Conservation (phyloP, 257 asterid species). For the Plantago elongata region DNA sequence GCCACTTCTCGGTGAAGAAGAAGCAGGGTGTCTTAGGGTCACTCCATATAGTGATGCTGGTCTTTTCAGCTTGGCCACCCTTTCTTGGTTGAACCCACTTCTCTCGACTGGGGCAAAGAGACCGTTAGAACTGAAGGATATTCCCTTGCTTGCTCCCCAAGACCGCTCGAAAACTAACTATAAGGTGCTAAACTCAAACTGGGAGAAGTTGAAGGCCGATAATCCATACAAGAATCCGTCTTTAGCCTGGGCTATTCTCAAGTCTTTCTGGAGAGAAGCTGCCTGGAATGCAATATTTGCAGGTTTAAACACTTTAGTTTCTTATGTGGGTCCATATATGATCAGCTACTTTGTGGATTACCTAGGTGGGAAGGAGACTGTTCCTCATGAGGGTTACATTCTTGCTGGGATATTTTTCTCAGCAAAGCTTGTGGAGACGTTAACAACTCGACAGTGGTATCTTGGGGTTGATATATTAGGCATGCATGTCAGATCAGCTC, state of each 20-base stretch:
- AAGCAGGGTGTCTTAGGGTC: slow-evolving; percentile 82
- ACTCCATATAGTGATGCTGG: slow-evolving; percentile 91
- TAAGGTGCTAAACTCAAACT: slow-evolving; percentile 64
- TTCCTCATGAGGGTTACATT: slow-evolving; percentile 59
- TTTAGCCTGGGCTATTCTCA: slow-evolving; percentile 83
- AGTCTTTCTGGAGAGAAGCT: slow-evolving; percentile 67
- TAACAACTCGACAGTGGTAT: slow-evolving; percentile 69
- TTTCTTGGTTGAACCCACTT: slow-evolving; percentile 94
- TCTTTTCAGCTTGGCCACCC: slow-evolving; percentile 69
- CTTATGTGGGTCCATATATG: slow-evolving; percentile 73
- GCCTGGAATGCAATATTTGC: slow-evolving; percentile 63
- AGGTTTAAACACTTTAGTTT: slow-evolving; percentile 53
- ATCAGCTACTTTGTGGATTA: slow-evolving; percentile 70
- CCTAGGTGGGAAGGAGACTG: slow-evolving; percentile 48
- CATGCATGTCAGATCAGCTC: slow-evolving; percentile 77
- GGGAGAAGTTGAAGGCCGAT: slow-evolving; percentile 77
- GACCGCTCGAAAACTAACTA: slow-evolving; percentile 89
- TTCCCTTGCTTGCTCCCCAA: slow-evolving; percentile 72
- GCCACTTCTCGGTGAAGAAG: slow-evolving; percentile 63
- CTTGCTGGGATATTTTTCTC: slow-evolving; percentile 59
- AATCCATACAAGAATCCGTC: slow-evolving; percentile 57
- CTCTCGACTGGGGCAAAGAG: slow-evolving; percentile 88
- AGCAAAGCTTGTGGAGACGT: slow-evolving; percentile 63
- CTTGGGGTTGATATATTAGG: slow-evolving; percentile 73
- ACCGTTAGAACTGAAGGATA: slow-evolving; percentile 88